Base-by-base conservation (phyloP, 768 basidiomycete genomes). In the Mycena galericulata region DNA sequence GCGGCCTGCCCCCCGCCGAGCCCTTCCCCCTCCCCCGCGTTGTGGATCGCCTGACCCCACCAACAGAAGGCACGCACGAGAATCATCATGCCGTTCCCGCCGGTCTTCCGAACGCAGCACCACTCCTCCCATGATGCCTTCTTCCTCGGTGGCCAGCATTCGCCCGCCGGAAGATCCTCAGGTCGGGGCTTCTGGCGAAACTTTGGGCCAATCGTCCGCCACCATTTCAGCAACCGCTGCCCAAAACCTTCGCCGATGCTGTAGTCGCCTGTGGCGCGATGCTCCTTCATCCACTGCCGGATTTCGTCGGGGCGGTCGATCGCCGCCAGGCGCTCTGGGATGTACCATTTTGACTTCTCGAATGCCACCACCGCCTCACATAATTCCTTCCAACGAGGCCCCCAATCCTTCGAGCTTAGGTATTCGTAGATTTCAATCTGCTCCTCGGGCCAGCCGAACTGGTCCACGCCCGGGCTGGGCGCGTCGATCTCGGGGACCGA, bases 261-360 rank as follows among this genome's bases (percentile, higher is more conserved):
- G 9, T 32, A 45, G 41, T 66, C 57, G 5, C 49, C 50, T 0
- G 20, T 18, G 2, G 22, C 43, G 3, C 51, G 18, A 24, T 61
- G 65, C 34, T 55, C 30, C 12, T 67, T 67, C 65, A 67, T 67
- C 65, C 65, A 67, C 1, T n/a, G 32, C 18, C 1, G 32, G 8
- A 60, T 47, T 34, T 67, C 58, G 14, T 17, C 43, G 1, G 51
- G 65, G 4, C 58, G 51, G 10, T 4, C 7, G 22, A 3, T 6
- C 12, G 1, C n/a, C 32, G 3, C 17, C 32, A 2, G 2, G 2
- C n/a, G n/a, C n/a, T n/a, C n/a, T n/a, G n/a, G n/a, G n/a, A n/a
- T n/a, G 46, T 36, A 38, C 1, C 12, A 1, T 32, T n/a, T 5
- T 1, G 32, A 46, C 45, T 53, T 50, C 27, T 67, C 65, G n/a